Base-by-base conservation (phyloP, 2,329 filamentous ascomycete genomes). In the Xylariales sp. region DNA sequence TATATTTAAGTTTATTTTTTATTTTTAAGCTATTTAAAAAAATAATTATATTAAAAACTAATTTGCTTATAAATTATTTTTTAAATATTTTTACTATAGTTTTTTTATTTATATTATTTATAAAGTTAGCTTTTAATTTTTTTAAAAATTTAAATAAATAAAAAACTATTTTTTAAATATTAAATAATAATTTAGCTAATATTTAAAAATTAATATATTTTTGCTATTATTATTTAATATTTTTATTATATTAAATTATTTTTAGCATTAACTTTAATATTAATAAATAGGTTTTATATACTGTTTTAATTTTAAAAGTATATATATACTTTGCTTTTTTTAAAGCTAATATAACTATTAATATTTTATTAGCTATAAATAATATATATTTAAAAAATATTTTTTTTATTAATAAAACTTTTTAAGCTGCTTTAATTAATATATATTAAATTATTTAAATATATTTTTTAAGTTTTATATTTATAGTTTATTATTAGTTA, bases 11-110 rank as follows among this genome's bases (percentile, higher is more conserved):
- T 23, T 23, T 23, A 23, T 23, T 23, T 23, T 23, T 23, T 23
- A 23, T 23, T 23, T 23, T 23, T 23, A 23, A 23, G 23, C 6
- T 14, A 3, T 59, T 49, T 59, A 50, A 28, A 59, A 50, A 59
- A 30, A 59, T 50, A 50, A 2, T 62, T 9, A 62, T 45, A 18
- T 62, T 45, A 62, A 54, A 55, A 7, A 62, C 5, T 23, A 46
- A 55, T 23, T 55, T 2, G 0, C 41, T 55, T 5, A 7, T 6
- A 14, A 62, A 45, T 14, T 46, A 62, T 45, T 46, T 39, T 62
- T 55, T 55, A 34, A 62, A 62, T 55, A 16, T 16, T 55, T 54
- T 55, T 16, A 14, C 3, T 23, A n/a, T 16, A n/a, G 6, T 55
- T 48, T 64, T 48, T 57, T 50, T 56, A 32, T 60, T 52, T 10